These are phyloP conservation scores for Coelastrella sp. DNA, from an alignment of 139 green algal genomes.

Conservation along the genomic window DNA sequence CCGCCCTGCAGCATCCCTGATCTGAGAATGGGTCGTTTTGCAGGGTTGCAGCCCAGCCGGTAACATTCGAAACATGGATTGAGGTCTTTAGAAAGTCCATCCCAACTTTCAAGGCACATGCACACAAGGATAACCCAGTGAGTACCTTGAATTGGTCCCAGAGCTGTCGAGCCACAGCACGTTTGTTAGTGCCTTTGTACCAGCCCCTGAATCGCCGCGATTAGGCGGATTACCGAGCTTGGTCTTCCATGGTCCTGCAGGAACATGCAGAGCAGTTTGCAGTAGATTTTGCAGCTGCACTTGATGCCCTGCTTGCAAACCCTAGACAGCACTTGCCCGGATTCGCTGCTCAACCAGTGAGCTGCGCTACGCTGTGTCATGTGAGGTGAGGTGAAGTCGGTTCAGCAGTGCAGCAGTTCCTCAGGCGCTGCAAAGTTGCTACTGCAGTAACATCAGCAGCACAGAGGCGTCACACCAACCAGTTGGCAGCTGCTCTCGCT, in stretches of 20 bases:
- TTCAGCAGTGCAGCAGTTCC: no score
- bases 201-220: no score
- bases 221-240: not conserved
- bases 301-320: constrained; percentile 56
- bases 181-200: no score
- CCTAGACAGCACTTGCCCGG: constrained; percentile 49
- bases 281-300: constrained; percentile 49
- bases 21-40: no score
- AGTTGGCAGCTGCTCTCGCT: no score
- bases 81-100: constrained; percentile 79
- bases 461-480: no score
- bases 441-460: no score
- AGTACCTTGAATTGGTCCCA: not conserved
- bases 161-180: no score
- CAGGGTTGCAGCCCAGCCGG: constrained; percentile 13
- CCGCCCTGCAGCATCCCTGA: no score
- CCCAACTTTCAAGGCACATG: constrained; percentile 56
- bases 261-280: constrained; percentile 58
- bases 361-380: constrained; percentile 59
- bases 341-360: constrained; percentile 50
- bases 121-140: not conserved
- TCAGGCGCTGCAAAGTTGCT: no score
- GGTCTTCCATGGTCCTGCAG: constrained; percentile 35
- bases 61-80: constrained; percentile 62
- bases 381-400: constrained; percentile 48